Evolutionary conservation across 2,329 filamentous ascomycete species (phyloP).

Genomic region (Cryphonectria japonica): DNA sequence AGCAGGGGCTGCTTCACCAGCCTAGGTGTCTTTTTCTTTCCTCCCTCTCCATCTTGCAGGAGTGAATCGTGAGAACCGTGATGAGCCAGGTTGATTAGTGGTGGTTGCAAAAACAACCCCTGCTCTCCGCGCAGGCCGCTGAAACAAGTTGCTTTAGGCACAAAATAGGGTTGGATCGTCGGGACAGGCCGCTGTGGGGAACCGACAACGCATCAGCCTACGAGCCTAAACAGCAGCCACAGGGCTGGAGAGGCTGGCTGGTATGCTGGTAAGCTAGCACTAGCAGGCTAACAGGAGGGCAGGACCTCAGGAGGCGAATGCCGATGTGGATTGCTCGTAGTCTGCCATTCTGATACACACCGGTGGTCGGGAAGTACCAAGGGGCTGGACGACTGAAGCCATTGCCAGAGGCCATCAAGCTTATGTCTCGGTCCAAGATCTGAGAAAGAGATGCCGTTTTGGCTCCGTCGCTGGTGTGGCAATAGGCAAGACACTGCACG

Average conservation of each 20-base stretch:
- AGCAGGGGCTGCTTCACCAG: neutral
- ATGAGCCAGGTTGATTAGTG: neutral
- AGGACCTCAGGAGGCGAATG: neutral
- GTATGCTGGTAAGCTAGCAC: neutral
- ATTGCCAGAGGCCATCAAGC: neutral
- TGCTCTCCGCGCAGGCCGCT: neutral
- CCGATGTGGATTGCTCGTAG: neutral
- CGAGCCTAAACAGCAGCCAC: neutral
- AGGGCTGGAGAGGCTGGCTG: slow-evolving; percentile 2
- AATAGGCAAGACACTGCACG: neutral
- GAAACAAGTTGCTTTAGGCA: slow-evolving; percentile 9
- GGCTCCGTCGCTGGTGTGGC: neutral
- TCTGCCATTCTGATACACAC: neutral
- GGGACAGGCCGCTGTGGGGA: slow-evolving; percentile 19
- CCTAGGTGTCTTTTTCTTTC: neutral
- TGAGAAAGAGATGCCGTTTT: neutral
- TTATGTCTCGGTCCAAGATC: neutral
- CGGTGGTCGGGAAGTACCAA: neutral
- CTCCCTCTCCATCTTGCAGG: neutral
- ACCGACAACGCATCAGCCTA: neutral
- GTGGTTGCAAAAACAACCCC: neutral
- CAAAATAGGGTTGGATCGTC: slow-evolving; percentile 16
- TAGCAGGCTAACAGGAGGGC: neutral
- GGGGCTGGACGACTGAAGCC: neutral
- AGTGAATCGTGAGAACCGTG: neutral